Conservation (phyloP, 1,284 basidiomycete genomes). For the Phaffia rhodozyma region DNA sequence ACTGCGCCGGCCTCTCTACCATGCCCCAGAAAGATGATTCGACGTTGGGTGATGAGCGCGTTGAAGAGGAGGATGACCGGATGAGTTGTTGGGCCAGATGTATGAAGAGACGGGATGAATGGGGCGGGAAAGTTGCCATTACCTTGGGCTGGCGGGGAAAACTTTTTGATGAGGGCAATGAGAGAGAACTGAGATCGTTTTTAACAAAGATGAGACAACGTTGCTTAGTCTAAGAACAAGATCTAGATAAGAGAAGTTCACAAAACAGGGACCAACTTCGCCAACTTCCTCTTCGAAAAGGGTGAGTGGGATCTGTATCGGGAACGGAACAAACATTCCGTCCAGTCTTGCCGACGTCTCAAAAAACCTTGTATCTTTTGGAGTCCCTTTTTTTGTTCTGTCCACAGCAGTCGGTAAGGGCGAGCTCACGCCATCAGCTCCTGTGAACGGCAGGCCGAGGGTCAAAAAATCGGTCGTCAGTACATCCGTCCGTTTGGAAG, state of each 20-base stretch:
- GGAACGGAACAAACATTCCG: constrained; percentile 48
- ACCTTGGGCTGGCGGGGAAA: constrained; percentile 43
- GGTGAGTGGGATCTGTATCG: constrained; percentile 72
- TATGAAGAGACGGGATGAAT: constrained; percentile 80
- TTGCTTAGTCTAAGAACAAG: no score
- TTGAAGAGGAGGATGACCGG: constrained; percentile 92
- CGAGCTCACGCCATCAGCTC: no score
- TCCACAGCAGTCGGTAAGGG: no score
- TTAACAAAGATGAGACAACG: no score
- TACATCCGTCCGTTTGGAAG: no score
- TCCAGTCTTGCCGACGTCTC: constrained; percentile 72
- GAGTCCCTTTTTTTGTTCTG: no score
- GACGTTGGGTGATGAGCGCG: constrained; percentile 81
- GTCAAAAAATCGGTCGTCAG: no score
- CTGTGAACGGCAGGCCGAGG: no score
- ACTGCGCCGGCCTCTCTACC: constrained; percentile 74
- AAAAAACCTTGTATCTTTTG: constrained; percentile 79
- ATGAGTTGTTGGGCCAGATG: constrained; percentile 77
- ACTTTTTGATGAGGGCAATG: constrained; percentile 77
- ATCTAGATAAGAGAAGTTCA: not conserved
- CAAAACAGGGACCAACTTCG: constrained; percentile 46
- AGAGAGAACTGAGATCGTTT: constrained; percentile 61
- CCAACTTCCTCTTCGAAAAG: constrained; percentile 90
- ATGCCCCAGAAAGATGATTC: constrained; percentile 86
- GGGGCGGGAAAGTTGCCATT: constrained; percentile 48